Percentiles rank a stretch among this genome's conserved stretches.
phyloP scores from a whole-genome alignment of 805 yeast genomes.

The Zygoascus bituminiphila region DNA sequence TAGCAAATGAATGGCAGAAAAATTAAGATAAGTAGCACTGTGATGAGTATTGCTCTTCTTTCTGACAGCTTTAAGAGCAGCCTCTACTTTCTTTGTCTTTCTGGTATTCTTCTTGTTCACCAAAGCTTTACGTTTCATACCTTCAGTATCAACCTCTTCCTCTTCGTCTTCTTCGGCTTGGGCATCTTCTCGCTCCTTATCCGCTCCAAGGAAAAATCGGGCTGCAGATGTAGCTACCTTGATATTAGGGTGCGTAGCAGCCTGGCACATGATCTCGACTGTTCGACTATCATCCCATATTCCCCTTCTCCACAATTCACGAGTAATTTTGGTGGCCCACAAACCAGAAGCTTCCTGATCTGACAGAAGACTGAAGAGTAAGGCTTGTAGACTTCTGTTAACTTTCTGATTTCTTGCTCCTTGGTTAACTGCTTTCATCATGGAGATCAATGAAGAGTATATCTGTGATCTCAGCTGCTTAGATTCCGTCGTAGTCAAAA shows the following conservation, averaged over 20 bases:
- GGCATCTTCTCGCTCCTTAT: constrained; percentile 77
- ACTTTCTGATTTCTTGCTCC: constrained; percentile 87
- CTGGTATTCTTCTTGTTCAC: constrained; percentile 77
- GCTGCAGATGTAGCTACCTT: constrained; percentile 90
- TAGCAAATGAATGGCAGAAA: constrained; percentile 87
- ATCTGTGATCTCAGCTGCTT: constrained; percentile 77
- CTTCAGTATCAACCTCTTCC: constrained; percentile 48
- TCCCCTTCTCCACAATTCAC: constrained; percentile 96
- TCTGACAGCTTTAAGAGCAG: constrained; percentile 66
- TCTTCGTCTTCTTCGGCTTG: constrained; percentile 62
- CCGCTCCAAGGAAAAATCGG: constrained; percentile 88
- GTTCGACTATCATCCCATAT: constrained; percentile 97
- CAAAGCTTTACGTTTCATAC: constrained; percentile 70
- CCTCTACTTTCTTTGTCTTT: constrained; percentile 71
- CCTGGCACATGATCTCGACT: constrained; percentile 96
- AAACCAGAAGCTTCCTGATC: constrained; percentile 76
- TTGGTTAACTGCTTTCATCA: constrained; percentile 74
- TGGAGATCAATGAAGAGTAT: constrained; percentile 66
- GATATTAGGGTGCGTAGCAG: constrained; percentile 77
- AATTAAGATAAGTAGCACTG: constrained; percentile 67
- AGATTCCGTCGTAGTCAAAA: constrained; percentile 59
- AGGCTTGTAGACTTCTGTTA: constrained; percentile 84
- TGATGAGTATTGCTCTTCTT: constrained; percentile 41
- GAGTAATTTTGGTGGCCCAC: constrained; percentile 92
- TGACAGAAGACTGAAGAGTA: constrained; percentile 78